Evolutionary conservation across 2,329 filamentous ascomycete species (phyloP).

Genomic region (Xylariaceae sp.): DNA sequence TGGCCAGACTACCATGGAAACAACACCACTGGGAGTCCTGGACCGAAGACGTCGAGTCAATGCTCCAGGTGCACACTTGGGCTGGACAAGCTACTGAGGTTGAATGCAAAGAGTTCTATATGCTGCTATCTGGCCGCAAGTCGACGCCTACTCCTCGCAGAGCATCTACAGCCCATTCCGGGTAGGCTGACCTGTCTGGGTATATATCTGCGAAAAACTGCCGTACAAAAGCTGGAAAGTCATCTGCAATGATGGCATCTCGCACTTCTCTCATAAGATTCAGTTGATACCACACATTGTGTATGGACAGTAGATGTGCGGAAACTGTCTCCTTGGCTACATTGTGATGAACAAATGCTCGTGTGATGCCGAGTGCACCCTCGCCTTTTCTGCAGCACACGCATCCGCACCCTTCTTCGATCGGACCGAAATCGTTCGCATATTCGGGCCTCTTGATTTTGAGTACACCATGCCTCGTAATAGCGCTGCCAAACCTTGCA

Average conservation of each 20-base stretch:
- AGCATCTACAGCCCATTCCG: constrained; percentile 79
- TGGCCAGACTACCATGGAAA: no score
- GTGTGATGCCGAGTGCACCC: constrained; percentile 75
- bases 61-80: no score
- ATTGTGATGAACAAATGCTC: constrained; percentile 88
- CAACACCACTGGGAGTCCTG: no score
- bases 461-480: constrained; percentile 76
- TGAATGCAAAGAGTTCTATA: constrained; percentile 1
- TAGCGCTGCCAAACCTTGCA: constrained; percentile 90
- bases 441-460: constrained; percentile 77
- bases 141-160: constrained; percentile 77
- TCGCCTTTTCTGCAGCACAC: constrained; percentile 65
- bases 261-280: constrained; percentile 74
- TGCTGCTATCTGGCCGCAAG: constrained; percentile 41
- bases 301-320: constrained; percentile 79
- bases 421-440: constrained; percentile 73
- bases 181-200: constrained; percentile 62
- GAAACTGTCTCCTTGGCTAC: constrained; percentile 92
- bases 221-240: constrained; percentile 72
- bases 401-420: constrained; percentile 81
- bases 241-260: constrained; percentile 74
- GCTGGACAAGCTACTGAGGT: no score
- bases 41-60: no score
- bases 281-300: constrained; percentile 92
- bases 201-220: constrained; percentile 77